Base-by-base conservation (phyloP, 768 basidiomycete species). In the Dioszegia hungarica region DNA sequence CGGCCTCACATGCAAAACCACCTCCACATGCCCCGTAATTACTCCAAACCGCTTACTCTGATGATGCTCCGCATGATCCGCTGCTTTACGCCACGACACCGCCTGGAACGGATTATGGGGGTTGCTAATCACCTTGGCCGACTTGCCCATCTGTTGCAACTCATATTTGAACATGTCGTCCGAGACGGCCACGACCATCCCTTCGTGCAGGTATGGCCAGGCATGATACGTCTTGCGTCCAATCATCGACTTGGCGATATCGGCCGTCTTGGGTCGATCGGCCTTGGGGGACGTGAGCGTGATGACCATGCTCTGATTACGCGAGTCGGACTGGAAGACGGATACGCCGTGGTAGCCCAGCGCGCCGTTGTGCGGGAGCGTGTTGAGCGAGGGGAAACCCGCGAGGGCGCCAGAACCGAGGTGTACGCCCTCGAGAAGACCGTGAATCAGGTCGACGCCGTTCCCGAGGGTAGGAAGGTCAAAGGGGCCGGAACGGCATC, bases 131-230 rank as follows among this genome's bases (percentile, higher is more conserved):
- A 77, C 56, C 46, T 73, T 71, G 36, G 22, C 86, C 9, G 47
- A 46, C 33, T 64, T 59, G 27, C 70, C 74, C 22, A 69, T 53
- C 44, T 64, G 55, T 37, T 75, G 71, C 22, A 70, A 34, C 78
- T 93, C 90, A 70, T 93, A 93, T 73, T 83, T 86, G 83, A 91
- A 89, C 59, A 87, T 72, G 33, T 85, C 81, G 73, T 98, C 94
- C 17, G 90, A 93, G 6, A 97, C 81, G 17, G 86, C 87, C 1
- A 86, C 84, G 1, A 97, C 90, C 64, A 84, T 77, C 1, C 90
- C 94, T 77, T 99, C 95, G 64, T 88, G 88, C 38, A 99, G 77
- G 81, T 93, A 98, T 0, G 95, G 95, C 93, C 94, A 99, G 24
- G 86, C 85, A 54, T 86, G 79, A 72, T 88, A 97, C 0, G 83